Conservation (phyloP, 441 rosid genomes). For the Geranium incanum region DNA sequence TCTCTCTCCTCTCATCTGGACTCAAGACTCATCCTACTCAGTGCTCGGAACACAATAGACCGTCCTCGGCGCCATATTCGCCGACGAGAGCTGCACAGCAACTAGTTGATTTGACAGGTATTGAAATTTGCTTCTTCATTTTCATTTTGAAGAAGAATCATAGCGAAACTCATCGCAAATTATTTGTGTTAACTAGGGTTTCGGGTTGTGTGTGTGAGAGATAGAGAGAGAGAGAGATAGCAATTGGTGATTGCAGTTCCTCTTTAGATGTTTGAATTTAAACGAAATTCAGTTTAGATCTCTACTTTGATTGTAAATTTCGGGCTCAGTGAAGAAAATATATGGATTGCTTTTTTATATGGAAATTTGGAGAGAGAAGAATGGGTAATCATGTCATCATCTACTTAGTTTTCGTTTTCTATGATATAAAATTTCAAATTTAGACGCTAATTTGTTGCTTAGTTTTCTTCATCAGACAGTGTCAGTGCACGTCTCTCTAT, state of each 20-base stretch:
- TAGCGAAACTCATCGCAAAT: not conserved
- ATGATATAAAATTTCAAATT: slow-evolving; percentile 1
- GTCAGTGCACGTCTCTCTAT: not conserved
- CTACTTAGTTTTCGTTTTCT: not conserved
- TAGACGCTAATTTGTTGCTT: not conserved
- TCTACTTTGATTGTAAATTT: not conserved
- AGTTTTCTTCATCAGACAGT: not conserved
- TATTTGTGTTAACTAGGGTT: not conserved
- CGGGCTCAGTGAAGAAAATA: no score
- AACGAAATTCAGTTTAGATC: slow-evolving; percentile 2
- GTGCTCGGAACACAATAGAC: not conserved
- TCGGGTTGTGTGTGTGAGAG: not conserved
- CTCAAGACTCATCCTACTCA: not conserved
- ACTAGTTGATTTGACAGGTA: not conserved
- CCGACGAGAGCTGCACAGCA: slow-evolving; percentile 2
- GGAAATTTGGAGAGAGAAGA: not conserved
- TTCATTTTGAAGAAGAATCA: not conserved
- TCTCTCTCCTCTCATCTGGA: no score
- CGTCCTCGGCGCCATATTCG: slow-evolving; percentile 7
- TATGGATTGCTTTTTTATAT: no score
- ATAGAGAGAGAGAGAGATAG: not conserved
- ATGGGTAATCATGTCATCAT: not conserved
- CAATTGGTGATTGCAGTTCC: not conserved
- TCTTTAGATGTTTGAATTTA: not conserved
- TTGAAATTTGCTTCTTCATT: not conserved